Evolutionary conservation across 192 early-diverging fungal genomes (phyloP).

Genomic region (Backusella australiensis): DNA sequence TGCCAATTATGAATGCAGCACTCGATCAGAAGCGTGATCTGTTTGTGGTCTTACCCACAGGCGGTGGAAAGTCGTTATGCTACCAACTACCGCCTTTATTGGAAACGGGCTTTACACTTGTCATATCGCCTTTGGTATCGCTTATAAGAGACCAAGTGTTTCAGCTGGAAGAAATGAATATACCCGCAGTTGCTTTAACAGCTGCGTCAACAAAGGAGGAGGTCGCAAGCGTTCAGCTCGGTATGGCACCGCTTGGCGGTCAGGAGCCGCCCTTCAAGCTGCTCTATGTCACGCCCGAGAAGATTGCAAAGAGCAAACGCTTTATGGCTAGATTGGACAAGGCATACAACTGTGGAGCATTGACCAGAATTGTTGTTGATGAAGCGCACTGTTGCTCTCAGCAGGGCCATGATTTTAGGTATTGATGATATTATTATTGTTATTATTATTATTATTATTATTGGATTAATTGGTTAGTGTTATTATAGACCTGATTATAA

Average conservation of each 20-base stretch:
- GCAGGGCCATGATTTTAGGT: conserved; percentile 96
- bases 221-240: conserved; percentile 43
- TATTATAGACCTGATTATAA: conserved; percentile 32
- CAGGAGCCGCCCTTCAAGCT: conserved; percentile 54
- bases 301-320: conserved; percentile 71
- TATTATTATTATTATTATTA: too few relatives aligned
- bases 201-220: conserved; percentile 55
- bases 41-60: conserved; percentile 95
- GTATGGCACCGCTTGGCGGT: conserved; percentile 53
- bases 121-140: conserved; percentile 89
- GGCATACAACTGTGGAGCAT: conserved; percentile 49
- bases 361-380: conserved; percentile 91
- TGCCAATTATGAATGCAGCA: conserved; percentile 85
- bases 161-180: conserved; percentile 50
- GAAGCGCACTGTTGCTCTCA: conserved; percentile 96
- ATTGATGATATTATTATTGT: background rate
- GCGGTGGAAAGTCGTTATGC: conserved; percentile 93
- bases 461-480: background rate
- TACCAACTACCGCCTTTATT: conserved; percentile 88
- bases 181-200: conserved; percentile 47
- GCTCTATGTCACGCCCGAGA: conserved; percentile 90
- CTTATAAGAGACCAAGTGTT: conserved; percentile 92
- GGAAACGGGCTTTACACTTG: conserved; percentile 80
- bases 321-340: conserved; percentile 54
- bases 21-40: conserved; percentile 71